Base-by-base conservation (phyloP, 2,329 filamentous ascomycete genomes). In the Paracorniculantispora psalliotae region DNA sequence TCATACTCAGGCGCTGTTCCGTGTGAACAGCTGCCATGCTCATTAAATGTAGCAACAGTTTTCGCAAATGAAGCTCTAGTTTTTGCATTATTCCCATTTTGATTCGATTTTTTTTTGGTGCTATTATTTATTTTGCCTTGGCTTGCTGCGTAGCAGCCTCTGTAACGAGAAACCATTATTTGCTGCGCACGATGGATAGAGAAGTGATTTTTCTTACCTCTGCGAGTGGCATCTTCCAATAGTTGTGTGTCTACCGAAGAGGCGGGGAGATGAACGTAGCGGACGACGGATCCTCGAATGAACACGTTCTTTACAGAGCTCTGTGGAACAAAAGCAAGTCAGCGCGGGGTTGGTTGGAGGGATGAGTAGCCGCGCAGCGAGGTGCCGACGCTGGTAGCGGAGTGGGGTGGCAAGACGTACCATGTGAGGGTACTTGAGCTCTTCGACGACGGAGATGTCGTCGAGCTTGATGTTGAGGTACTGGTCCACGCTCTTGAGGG, bases 391-490 rank as follows among this genome's bases (percentile, higher is more conserved):
- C 35, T n/a, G 46, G n/a, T 3, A 47, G 44, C 12, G 9, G 8
- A 4, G 26, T 1, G n/a, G 28, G 17, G 52, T 30, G 1, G 21
- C 10, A 8, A 30, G 7, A 70, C 79, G 56, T 69, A 93, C 90
- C 74, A 99, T 77, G 75, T 99, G 94, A 53, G 94, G 94, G 73
- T 97, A 97, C 75, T 92, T 92, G 70, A 94, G 79, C 77, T 97
- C 91, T 66, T 99, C 92, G 26, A 96, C 83, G 33, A 97, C 93
- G 63, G 87, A 83, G 62, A 97, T 96, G 70, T 97, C 91, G 71
- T 99, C 94, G 53, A 99, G 85, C 81, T 97, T 97, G 78, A 99
- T 97, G 78, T 99, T 99, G 71, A 99, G 85, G 77, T 96, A 99
- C 79, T 97, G 94, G 73, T 99, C 94, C 66, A 99, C 93, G 71